phyloP scores from a whole-genome alignment of 2,329 filamentous ascomycete species.

The Trichocomaceae sp. region DNA sequence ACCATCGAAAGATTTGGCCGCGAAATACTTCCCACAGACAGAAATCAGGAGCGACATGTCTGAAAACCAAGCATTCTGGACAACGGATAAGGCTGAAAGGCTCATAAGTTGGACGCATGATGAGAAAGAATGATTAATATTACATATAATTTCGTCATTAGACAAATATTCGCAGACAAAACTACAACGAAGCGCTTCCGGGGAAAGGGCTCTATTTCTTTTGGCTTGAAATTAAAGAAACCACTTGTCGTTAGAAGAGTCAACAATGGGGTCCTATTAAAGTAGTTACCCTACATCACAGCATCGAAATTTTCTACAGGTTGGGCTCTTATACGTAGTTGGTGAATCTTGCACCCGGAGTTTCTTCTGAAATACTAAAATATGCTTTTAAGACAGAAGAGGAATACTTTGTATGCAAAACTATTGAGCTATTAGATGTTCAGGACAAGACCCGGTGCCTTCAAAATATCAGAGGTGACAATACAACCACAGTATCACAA shows the following conservation, averaged over 20 bases:
- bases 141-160: neutral
- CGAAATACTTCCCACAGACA: constrained; percentile 22
- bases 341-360: too few relatives aligned
- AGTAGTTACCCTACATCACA: neutral
- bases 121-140: constrained; percentile 21
- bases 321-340: too few relatives aligned
- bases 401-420: too few relatives aligned
- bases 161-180: neutral
- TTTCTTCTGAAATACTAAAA: too few relatives aligned
- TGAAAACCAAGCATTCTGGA: constrained; percentile 20
- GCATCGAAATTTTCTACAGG: neutral
- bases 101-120: constrained; percentile 27
- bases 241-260: neutral
- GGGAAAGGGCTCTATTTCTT: too few relatives aligned
- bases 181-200: neutral
- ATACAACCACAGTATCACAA: too few relatives aligned
- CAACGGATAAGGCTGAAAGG: constrained; percentile 19
- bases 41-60: constrained; percentile 20
- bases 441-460: too few relatives aligned
- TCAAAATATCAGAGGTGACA: too few relatives aligned
- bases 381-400: too few relatives aligned
- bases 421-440: too few relatives aligned
- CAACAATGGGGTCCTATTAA: neutral
- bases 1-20: constrained; percentile 19
- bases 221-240: neutral